Evolutionary conservation across 1,139 yeast species (phyloP), one percentile per base, ranked within the genome.

Genomic region (Geotrichum restrictum): DNA sequence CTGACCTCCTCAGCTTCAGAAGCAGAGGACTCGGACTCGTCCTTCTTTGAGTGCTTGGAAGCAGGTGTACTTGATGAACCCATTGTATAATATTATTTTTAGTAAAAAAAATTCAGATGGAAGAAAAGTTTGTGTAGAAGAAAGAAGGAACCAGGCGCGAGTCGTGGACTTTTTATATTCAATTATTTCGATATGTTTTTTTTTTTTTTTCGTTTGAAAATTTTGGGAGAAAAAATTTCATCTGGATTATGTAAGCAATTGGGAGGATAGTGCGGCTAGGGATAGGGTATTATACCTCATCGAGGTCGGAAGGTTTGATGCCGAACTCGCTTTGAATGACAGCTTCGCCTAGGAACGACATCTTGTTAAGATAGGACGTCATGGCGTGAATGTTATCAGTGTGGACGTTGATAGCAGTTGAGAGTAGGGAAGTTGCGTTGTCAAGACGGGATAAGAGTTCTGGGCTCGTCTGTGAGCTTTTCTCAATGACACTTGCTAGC

Each of bases 351-450:
- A 44, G 34, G 62, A 54, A 10, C 60, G 67, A 40, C 37, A 56
- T 5, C 55, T 51, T 41, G 22, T 56, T 53, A 42, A 69, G 60
- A 48, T 67, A 62, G 7, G 56, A 52, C 3, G 67, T 38, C 51
- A 69, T 49, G 0, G 55, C 27, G 48, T 64, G 65, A 37, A 69
- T 58, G 53, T 70, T 72, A 45, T 64, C 69, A 33, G 66, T 59
- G 49, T 62, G 60, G 27, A 57, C 54, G 47, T 64, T 64, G 3
- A 59, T 64, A 8, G 52, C 53, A 2, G 43, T 18, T 1, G 52
- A 45, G 3, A 49, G 41, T 1, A n/a, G 13, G 6, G 31, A 8
- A n/a, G 59, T 41, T 1, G 56, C 48, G 2, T 18, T 8, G 13
- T 54, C 52, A 10, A 62, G 45, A 3, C 52, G 50, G 4, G 18